These are phyloP conservation scores for Acacia pycnantha DNA, from an alignment of 331 rosid species.

Conservation along the genomic window DNA sequence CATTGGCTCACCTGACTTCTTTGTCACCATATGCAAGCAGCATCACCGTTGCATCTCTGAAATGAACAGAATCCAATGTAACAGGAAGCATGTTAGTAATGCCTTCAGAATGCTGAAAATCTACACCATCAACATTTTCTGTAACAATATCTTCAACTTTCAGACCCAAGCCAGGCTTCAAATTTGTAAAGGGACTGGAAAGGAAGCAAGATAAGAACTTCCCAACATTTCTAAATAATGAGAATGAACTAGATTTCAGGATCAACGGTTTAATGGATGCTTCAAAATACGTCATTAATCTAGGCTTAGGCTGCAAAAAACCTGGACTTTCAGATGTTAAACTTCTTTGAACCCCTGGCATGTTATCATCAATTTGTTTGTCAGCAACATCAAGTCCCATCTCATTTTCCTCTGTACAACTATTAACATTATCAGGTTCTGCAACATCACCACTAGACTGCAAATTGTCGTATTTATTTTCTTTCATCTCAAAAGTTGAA, in stretches of 20 bases:
- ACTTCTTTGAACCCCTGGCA: conserved; percentile 30
- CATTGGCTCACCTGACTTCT: conserved; percentile 72
- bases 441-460: conserved; percentile 34
- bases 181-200: conserved; percentile 46
- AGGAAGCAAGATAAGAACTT: conserved; percentile 42
- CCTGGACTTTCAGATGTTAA: conserved; percentile 36
- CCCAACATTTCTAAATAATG: conserved; percentile 45
- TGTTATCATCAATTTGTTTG: conserved; percentile 32
- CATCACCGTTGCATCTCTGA: conserved; percentile 80
- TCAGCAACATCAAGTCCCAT: conserved; percentile 29
- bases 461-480: conserved; percentile 37
- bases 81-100: conserved; percentile 59
- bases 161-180: conserved; percentile 45
- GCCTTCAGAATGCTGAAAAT: conserved; percentile 55
- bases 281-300: conserved; percentile 32
- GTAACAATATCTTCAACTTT: conserved; percentile 59
- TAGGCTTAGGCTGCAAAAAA: conserved; percentile 35
- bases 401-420: conserved; percentile 35
- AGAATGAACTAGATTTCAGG: conserved; percentile 41
- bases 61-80: conserved; percentile 77
- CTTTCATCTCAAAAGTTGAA: conserved; percentile 29
- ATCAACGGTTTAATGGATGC: conserved; percentile 41
- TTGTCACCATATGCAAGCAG: conserved; percentile 92
- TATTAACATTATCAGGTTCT: conserved; percentile 30
- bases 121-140: conserved; percentile 54